Percentiles rank a stretch among this genome's conserved stretches.
These are phyloP conservation scores for Jackrogersella minutella DNA, from an alignment of 495 filamentous ascomycete genomes.

Conservation along the genomic window DNA sequence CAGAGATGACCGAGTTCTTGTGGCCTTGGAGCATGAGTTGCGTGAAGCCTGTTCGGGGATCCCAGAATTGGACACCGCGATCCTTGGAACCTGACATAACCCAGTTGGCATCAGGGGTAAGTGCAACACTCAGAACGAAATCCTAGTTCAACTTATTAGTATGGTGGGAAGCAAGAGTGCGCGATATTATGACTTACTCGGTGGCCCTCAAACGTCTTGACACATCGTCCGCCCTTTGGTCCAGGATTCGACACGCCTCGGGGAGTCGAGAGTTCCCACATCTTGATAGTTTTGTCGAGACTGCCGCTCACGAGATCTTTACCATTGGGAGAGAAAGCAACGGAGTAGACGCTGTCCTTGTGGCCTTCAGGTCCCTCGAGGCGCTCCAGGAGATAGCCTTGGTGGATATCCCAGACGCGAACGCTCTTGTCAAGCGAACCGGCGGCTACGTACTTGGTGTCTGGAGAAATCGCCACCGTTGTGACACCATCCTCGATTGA, in stretches of 20 bases:
- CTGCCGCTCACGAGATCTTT: constrained; percentile 87
- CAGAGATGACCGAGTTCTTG: constrained; percentile 91
- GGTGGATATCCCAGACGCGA: constrained; percentile 84
- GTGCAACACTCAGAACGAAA: constrained; percentile 87
- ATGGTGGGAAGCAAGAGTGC: constrained; percentile 10
- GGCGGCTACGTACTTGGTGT: constrained; percentile 84
- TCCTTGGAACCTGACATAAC: constrained; percentile 93
- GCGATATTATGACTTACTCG: constrained; percentile 66
- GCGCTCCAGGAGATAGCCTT: constrained; percentile 81
- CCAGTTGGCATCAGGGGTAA: constrained; percentile 88
- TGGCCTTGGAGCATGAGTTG: constrained; percentile 94
- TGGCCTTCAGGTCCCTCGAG: constrained; percentile 87
- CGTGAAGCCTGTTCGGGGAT: constrained; percentile 83
- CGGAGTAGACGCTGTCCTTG: constrained; percentile 91
- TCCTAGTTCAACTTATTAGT: constrained; percentile 68
- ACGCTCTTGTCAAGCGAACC: constrained; percentile 92
- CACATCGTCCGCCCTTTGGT: constrained; percentile 79
- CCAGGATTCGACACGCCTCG: constrained; percentile 68
- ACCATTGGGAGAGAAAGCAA: constrained; percentile 88
- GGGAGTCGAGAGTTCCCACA: constrained; percentile 84
- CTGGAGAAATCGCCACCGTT: constrained; percentile 90
- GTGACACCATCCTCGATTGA: constrained; percentile 91
- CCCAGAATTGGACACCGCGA: constrained; percentile 92
- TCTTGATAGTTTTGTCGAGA: constrained; percentile 94
- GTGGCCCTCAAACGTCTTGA: constrained; percentile 90